These are phyloP conservation scores for Hymenoscyphus fructigenus DNA, from an alignment of 2,329 filamentous ascomycete genomes.

Conservation along the genomic window DNA sequence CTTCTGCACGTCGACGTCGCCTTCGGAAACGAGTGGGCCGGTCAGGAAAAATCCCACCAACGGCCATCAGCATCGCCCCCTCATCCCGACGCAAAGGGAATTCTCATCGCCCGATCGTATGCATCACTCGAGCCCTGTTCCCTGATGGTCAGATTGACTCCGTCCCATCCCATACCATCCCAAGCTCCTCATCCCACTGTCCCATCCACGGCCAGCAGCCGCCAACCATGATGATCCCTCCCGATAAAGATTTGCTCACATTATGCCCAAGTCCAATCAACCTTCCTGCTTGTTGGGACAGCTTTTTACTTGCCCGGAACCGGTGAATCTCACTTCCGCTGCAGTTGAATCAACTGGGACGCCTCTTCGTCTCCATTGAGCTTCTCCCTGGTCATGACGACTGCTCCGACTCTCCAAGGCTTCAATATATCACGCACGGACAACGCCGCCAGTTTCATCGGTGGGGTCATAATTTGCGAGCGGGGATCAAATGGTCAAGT, in stretches of 20 bases:
- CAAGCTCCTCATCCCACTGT: no score
- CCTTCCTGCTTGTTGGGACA: conserved; percentile 7
- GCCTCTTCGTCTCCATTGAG: neutral
- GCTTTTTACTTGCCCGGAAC: conserved; percentile 11
- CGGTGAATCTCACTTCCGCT: conserved; percentile 4
- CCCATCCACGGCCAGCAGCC: neutral
- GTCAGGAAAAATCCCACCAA: conserved; percentile 6
- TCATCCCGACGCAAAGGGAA: conserved; percentile 15
- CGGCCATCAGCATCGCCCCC: neutral
- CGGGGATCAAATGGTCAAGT: neutral
- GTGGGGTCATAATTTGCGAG: neutral
- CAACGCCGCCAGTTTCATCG: conserved; percentile 1
- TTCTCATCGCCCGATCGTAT: conserved; percentile 25
- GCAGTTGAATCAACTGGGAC: neutral
- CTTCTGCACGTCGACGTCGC: neutral
- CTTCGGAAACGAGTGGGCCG: neutral
- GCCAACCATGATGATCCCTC: conserved; percentile 1
- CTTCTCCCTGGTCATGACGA: neutral
- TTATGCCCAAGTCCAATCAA: neutral
- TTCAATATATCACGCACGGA: neutral
- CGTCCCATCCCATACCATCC: neutral
- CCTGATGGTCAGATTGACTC: conserved; percentile 12
- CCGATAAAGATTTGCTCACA: conserved; percentile 3
- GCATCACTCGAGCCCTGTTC: conserved; percentile 21
- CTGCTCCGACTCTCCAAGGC: neutral